Evolutionary conservation across 2,329 filamentous ascomycete species (phyloP), one percentile per base, ranked within the genome.

Genomic region (Truncatella angustata): DNA sequence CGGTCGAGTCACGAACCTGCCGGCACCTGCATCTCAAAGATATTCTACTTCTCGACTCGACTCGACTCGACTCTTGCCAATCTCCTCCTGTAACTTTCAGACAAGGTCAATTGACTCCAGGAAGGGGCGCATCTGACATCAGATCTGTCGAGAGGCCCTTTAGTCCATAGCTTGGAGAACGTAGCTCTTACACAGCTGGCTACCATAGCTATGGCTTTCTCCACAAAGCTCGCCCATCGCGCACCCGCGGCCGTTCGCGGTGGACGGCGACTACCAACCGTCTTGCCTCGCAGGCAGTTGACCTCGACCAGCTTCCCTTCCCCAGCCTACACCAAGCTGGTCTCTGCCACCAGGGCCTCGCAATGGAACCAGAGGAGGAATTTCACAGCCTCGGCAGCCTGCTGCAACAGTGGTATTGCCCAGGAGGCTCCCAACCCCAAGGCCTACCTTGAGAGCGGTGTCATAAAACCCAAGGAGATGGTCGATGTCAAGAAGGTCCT

Each of bases 401-500:
- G 77, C 51, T 58, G 54, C 37, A 62, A 63, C 34, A 73, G 68
- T 61, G 68, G 70, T 35, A 72, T 76, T 58, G 73, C 80, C 44
- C 82, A 94, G 71, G 77, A 85, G 59, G 87, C 90, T 49, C 90
- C 91, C 51, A 90, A 88, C 66, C 83, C 91, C 49, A 86, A 92
- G 74, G 90, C 92, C 56, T 96, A 96, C 73, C 78, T 97, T 63
- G 85, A 91, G 68, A 96, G 90, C 73, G 92, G 91, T 63, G 88
- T 86, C 54, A 86, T 97, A 68, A 88, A 91, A 71, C 86, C 87
- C 53, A 81, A 82, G 64, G 81, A 93, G 64, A 76, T 89, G 51
- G 87, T 97, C 47, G 84, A 96, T 69, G 91, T 97, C 59, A 96
- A 96, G 79, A 97, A 97, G 78, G 93, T 97, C 49, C 78, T 97